Percentiles rank a stretch among this genome's conserved stretches.
Evolutionary conservation across 192 early-diverging fungal genomes (phyloP).

Genomic region (Backusella australiensis): DNA sequence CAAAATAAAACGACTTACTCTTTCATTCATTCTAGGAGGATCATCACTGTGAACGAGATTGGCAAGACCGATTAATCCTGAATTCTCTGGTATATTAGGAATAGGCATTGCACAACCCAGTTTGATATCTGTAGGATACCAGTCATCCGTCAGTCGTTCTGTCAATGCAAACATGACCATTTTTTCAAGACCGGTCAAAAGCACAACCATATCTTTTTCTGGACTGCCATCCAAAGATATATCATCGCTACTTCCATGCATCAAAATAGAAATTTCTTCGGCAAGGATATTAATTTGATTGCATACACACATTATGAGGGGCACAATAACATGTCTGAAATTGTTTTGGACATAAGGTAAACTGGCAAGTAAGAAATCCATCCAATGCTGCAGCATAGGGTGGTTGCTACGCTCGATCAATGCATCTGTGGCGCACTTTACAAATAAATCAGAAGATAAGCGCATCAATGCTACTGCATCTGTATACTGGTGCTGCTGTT

Average conservation of each 20-base stretch:
- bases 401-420: constrained; percentile 58
- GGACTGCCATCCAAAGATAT: not conserved
- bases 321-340: constrained; percentile 61
- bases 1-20: not conserved
- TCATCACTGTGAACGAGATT: constrained; percentile 16
- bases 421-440: constrained; percentile 59
- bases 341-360: constrained; percentile 59
- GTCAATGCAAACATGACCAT: constrained; percentile 52
- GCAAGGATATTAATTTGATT: constrained; percentile 50
- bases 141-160: constrained; percentile 39
- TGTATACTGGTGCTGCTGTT: not conserved
- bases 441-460: constrained; percentile 47
- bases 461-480: constrained; percentile 16
- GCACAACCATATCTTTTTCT: constrained; percentile 50
- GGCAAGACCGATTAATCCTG: constrained; percentile 7
- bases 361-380: constrained; percentile 67
- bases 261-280: constrained; percentile 17
- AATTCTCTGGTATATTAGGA: constrained; percentile 2
- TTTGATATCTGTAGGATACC: constrained; percentile 8
- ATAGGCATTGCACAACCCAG: not conserved
- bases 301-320: constrained; percentile 60
- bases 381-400: constrained; percentile 71
- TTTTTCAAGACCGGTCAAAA: constrained; percentile 57
- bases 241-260: constrained; percentile 11
- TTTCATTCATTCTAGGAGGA: not conserved